Evolutionary conservation across 257 asterid species (phyloP), one percentile per base, ranked within the genome.

Genomic region (Paulownia fortunei): DNA sequence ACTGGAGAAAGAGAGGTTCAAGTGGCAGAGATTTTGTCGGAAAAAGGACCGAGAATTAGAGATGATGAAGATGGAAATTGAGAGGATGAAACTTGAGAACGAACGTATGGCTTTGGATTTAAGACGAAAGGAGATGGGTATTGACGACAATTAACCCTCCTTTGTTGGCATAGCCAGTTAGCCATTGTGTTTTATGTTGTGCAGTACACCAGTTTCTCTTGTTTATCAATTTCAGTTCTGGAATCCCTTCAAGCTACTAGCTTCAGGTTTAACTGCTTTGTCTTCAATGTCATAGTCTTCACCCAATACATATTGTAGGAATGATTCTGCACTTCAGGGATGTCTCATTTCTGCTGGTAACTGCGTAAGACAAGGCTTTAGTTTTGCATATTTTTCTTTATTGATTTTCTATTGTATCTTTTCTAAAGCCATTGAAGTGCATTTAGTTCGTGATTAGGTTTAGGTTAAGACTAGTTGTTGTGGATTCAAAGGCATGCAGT

Each of bases 21-120:
- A 86, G 71, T 88, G 92, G 90, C 89, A 88, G 76, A 84, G 85
- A 41, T 84, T 86, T 67, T 82, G 92, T 73, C 62, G 77, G 73
- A 88, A 88, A 60, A 88, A 85, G 85, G 92, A 88, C 54, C 23
- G 81, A 9, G 90, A 88, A 62, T 23, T 88, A 16, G 92, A 88
- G 70, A 61, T 65, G 63, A 54, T 54, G 81, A 83, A 65, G 82
- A 83, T 81, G 84, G 92, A 88, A n/a, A 82, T 86, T 2, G 90
- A 86, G 84, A 74, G 80, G 68, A 88, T 86, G 92, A 88, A 83
- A 72, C 88, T 86, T 3, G 90, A 86, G 75, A 88, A 88, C 5
- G 86, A 88, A 39, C 85, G 89, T 18, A 82, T 88, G 86, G 86
- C 84, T 30, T 72, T 86, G 78, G 92, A 86, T 61, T 78, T 88